phyloP scores from a whole-genome alignment of 139 green algal species.

The Tetraselmis chui region DNA sequence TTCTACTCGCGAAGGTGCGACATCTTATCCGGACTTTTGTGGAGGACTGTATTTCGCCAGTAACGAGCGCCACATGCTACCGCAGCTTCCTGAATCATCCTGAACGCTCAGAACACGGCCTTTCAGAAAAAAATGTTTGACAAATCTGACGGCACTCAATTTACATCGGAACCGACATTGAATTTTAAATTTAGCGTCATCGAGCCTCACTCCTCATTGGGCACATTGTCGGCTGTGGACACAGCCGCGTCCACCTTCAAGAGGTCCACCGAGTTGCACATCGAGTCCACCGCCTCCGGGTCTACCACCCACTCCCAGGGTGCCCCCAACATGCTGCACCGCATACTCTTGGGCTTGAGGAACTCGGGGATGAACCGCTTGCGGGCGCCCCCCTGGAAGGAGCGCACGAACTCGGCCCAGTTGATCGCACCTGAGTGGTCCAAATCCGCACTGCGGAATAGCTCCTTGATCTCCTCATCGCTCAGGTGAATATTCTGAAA shows the following conservation, averaged over 20 bases:
- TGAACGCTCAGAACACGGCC: no score
- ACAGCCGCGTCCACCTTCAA: neutral
- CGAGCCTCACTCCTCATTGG: no score
- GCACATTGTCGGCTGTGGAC: neutral
- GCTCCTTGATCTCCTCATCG: slow-evolving; percentile 16
- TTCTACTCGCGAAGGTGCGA: no score
- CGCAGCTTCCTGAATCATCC: no score
- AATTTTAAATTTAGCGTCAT: no score
- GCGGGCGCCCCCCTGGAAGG: slow-evolving; percentile 11
- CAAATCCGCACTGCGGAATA: slow-evolving; percentile 13
- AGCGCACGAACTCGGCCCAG: slow-evolving; percentile 13
- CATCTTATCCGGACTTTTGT: no score
- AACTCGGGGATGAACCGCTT: slow-evolving; percentile 20
- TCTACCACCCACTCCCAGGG: slow-evolving; percentile 15
- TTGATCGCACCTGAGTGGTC: slow-evolving; percentile 5
- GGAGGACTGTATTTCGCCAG: no score
- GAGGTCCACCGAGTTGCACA: neutral
- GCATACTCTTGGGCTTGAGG: slow-evolving; percentile 20
- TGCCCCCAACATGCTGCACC: neutral
- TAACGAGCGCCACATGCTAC: no score
- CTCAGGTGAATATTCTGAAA: slow-evolving; percentile 18
- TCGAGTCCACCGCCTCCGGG: neutral
- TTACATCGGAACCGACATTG: no score
- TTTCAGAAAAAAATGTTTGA: no score
- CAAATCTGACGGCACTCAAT: no score